Evolutionary conservation across 2,329 filamentous ascomycete genomes (phyloP).

Genomic region (Nothopassalora personata): DNA sequence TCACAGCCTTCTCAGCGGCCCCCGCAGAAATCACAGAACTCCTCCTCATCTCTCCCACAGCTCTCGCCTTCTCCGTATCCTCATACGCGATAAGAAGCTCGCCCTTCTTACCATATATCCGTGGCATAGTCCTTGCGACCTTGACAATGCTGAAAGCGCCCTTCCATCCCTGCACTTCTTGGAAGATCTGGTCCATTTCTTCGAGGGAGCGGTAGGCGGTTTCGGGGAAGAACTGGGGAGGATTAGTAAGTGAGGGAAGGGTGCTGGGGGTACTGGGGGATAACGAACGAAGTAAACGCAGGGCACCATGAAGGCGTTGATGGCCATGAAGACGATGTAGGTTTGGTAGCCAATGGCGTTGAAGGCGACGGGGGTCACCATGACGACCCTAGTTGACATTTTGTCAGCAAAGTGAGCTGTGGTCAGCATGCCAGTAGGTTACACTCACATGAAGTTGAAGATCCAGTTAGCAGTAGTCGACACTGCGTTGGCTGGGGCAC

Average conservation of each 20-base stretch:
- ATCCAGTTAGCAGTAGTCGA: slow-evolving; percentile 41
- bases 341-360: slow-evolving; percentile 54
- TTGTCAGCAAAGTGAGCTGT: too few species aligned
- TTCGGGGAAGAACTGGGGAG: slow-evolving; percentile 53
- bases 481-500: slow-evolving; percentile 34
- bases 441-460: slow-evolving; percentile 16
- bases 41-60: slow-evolving; percentile 19
- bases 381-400: slow-evolving; percentile 34
- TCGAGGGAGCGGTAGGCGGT: slow-evolving; percentile 60
- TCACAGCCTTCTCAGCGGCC: neutral
- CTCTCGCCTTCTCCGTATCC: slow-evolving; percentile 31
- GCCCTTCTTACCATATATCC: slow-evolving; percentile 55
- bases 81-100: slow-evolving; percentile 52
- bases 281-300: slow-evolving; percentile 27
- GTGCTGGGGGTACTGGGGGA: neutral
- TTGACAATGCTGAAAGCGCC: slow-evolving; percentile 52
- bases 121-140: slow-evolving; percentile 48
- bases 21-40: slow-evolving; percentile 18
- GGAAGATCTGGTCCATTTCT: slow-evolving; percentile 58
- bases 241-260: neutral
- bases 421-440: neutral
- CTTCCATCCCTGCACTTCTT: slow-evolving; percentile 37
- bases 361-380: slow-evolving; percentile 58
- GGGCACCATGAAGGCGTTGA: slow-evolving; percentile 58
- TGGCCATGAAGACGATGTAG: slow-evolving; percentile 58